Evolutionary conservation across 768 basidiomycete species (phyloP).

Genomic region (Nevesoporus exiguus): DNA sequence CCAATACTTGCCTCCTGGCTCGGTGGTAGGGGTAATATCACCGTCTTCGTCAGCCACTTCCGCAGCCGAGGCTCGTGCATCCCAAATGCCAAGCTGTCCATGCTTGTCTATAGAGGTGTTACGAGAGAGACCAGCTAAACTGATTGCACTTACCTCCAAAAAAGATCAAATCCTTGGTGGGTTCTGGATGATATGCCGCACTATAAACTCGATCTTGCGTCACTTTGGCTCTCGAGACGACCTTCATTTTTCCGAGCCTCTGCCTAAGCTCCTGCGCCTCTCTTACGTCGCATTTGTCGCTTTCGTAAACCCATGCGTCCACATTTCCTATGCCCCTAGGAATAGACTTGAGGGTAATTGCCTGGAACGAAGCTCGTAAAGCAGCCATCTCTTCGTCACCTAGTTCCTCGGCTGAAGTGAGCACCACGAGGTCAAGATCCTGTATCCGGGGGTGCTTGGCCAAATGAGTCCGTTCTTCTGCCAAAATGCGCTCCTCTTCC

Average conservation of each 20-base stretch:
- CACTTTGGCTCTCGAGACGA: conserved; percentile 80
- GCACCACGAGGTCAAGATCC: conserved; percentile 55
- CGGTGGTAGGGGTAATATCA: conserved; percentile 36
- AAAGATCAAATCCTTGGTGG: conserved; percentile 78
- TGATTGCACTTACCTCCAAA: conserved; percentile 58
- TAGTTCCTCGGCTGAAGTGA: conserved; percentile 49
- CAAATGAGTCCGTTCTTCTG: conserved; percentile 57
- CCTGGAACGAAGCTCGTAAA: conserved; percentile 45
- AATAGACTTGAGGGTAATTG: conserved; percentile 34
- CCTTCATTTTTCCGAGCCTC: conserved; percentile 51
- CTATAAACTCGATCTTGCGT: conserved; percentile 73
- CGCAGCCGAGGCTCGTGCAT: conserved; percentile 66
- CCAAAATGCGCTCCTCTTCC: conserved; percentile 58
- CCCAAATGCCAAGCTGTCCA: conserved; percentile 83
- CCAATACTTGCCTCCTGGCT: conserved; percentile 77
- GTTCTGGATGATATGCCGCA: conserved; percentile 77
- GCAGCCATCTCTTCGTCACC: conserved; percentile 42
- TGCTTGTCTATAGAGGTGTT: conserved; percentile 62
- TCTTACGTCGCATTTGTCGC: conserved; percentile 43
- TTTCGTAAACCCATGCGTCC: conserved; percentile 51
- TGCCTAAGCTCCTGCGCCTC: conserved; percentile 54
- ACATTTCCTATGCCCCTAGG: conserved; percentile 40
- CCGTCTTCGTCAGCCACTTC: conserved; percentile 67
- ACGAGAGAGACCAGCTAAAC: background rate
- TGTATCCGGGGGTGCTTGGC: conserved; percentile 69